Base-by-base conservation (phyloP, 139 green algal genomes). In the Gonium pectorale region DNA sequence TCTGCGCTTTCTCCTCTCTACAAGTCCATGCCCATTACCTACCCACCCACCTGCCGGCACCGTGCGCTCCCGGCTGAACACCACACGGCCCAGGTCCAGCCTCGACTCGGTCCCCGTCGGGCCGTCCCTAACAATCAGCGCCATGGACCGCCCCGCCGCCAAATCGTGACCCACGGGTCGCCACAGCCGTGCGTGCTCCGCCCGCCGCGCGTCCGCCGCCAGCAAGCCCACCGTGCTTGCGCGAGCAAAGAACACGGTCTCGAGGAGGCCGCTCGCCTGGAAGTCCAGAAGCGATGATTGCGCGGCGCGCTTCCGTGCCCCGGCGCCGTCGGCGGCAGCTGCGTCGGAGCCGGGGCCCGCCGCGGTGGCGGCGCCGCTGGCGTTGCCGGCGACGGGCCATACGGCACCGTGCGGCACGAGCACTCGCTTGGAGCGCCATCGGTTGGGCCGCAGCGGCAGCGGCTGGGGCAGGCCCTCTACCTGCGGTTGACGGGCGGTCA, bases 181-280 rank as follows among this genome's bases (percentile, higher is more conserved):
- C 77, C 77, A 83, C 41, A 73, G 31, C 60, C 31, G 31, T 26
- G 22, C 44, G 59, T 82, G 75, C 31, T n/a, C 40, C 11, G 62
- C 40, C 4, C 13, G 38, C 59, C 56, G 73, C 54, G 31, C 51
- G 72, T 80, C 72, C 54, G n/a, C 3, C 27, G 33, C 27, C 15
- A 38, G 54, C 26, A 56, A 24, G n/a, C n/a, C 2, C n/a, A 6
- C 8, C 26, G 29, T 15, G 46, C 13, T 24, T 54, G 46, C 46
- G 13, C 24, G 54, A 3, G 35, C 52, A 0, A 40, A 56, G n/a
- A 40, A 63, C 37, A 81, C 38, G 27, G 40, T 13, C 73, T 38
- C 24, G 15, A 69, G 5, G 38, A 69, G 56, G 27, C 29, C 56
- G 13, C 69, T 27, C 7, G 66, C 0, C 27, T 27, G 38, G 37